These are phyloP conservation scores for Stachybotrys elegans DNA, from an alignment of 2,329 filamentous ascomycete genomes.

Conservation along the genomic window DNA sequence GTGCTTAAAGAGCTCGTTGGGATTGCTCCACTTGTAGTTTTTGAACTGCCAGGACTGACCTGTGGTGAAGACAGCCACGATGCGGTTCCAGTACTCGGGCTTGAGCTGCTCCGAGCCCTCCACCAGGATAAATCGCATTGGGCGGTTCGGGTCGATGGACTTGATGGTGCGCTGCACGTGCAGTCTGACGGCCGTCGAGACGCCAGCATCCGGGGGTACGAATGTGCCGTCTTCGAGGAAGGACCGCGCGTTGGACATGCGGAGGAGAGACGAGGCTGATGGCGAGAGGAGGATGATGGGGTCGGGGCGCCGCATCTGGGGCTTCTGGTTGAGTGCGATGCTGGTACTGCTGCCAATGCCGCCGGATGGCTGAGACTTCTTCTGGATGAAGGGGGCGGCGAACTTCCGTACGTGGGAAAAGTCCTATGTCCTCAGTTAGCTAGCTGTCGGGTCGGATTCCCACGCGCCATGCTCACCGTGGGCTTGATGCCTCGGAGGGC, in stretches of 20 bases:
- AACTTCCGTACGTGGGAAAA: conserved; percentile 91
- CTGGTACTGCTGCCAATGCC: conserved; percentile 36
- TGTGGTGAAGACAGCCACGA: conserved; percentile 95
- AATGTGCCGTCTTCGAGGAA: conserved; percentile 87
- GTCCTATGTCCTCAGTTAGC: conserved; percentile 54
- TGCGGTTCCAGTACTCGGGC: conserved; percentile 93
- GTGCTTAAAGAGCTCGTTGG: conserved; percentile 84
- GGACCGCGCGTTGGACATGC: conserved; percentile 91
- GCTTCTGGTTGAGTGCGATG: conserved; percentile 50
- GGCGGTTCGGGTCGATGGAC: conserved; percentile 61
- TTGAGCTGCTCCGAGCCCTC: conserved; percentile 94
- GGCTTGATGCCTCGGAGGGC: conserved; percentile 82
- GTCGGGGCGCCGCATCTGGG: conserved; percentile 51
- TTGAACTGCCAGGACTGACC: conserved; percentile 99
- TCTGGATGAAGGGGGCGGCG: conserved; percentile 69
- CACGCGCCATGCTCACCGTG: conserved; percentile 53
- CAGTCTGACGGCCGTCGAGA: conserved; percentile 70
- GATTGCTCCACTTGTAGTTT: conserved; percentile 91
- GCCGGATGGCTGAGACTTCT: conserved; percentile 43
- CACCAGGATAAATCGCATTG: conserved; percentile 90
- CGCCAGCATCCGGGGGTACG: conserved; percentile 66
- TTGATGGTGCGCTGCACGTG: conserved; percentile 77
- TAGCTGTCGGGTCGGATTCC: not conserved
- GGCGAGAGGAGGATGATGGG: conserved; percentile 97
- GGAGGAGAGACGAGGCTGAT: conserved; percentile 88